Conservation (phyloP, 495 filamentous ascomycete species). For the Penicillium canescens region DNA sequence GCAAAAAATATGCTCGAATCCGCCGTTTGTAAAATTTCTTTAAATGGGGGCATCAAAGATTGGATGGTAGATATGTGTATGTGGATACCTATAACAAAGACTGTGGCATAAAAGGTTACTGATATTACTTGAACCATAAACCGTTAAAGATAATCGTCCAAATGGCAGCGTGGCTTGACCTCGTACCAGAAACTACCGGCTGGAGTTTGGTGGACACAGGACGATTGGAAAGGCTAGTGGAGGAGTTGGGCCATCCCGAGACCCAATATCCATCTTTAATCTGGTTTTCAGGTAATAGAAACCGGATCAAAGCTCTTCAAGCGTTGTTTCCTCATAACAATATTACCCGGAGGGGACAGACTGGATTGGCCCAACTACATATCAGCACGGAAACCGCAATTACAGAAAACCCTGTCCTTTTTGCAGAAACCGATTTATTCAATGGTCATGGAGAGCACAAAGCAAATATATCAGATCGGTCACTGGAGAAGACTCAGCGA, state of each 20-base stretch:
- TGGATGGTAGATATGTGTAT: too few species aligned
- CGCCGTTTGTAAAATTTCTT: too few species aligned
- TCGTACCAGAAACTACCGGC: conserved; percentile 1
- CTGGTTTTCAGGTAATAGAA: conserved; percentile 10
- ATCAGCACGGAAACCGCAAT: conserved; percentile 9
- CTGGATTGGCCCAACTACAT: conserved; percentile 7
- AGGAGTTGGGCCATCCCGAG: conserved; percentile 5
- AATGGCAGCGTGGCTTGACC: conserved; percentile 6
- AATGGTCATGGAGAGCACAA: background rate
- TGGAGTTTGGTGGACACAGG: conserved; percentile 7
- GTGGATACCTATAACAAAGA: too few species aligned
- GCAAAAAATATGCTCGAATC: too few species aligned
- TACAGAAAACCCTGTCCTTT: conserved; percentile 8
- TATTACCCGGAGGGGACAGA: conserved; percentile 12
- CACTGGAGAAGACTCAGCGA: conserved; percentile 2
- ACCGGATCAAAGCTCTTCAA: conserved; percentile 12
- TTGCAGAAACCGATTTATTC: conserved; percentile 10
- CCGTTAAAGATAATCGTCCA: too few species aligned
- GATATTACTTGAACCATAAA: too few species aligned
- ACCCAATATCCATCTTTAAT: conserved; percentile 11
- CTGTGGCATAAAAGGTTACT: too few species aligned
- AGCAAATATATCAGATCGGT: background rate
- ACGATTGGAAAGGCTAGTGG: background rate
- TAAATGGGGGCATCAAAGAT: too few species aligned
- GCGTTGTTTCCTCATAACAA: conserved; percentile 17